phyloP scores from a whole-genome alignment of 2,329 filamentous ascomycete genomes.

The Exophiala sp. region DNA sequence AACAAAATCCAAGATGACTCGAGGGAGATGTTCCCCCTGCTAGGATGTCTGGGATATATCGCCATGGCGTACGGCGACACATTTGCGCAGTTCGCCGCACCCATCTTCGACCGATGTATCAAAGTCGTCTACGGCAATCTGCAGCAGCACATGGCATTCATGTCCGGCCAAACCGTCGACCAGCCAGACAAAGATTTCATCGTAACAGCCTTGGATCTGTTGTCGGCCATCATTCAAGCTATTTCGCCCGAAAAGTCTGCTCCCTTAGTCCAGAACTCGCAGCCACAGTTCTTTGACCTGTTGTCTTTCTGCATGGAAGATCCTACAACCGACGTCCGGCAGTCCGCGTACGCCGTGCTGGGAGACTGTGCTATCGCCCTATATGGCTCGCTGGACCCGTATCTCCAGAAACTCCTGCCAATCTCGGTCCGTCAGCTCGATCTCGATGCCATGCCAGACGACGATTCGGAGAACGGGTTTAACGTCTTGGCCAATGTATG shows the following conservation, averaged over 20 bases:
- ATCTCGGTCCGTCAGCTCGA: slow-evolving; percentile 86
- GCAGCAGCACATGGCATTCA: slow-evolving; percentile 70
- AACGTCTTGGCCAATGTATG: slow-evolving; percentile 97
- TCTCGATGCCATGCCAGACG: slow-evolving; percentile 69
- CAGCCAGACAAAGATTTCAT: slow-evolving; percentile 94
- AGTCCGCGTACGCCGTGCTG: slow-evolving; percentile 91
- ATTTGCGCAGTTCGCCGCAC: slow-evolving; percentile 80
- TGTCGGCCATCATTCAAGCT: slow-evolving; percentile 91
- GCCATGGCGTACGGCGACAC: slow-evolving; percentile 76
- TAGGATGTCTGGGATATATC: slow-evolving; percentile 96
- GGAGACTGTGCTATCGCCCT: slow-evolving; percentile 94
- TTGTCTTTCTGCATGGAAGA: slow-evolving; percentile 91
- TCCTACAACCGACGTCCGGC: slow-evolving; percentile 82
- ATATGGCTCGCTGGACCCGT: slow-evolving; percentile 73
- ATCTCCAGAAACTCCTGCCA: slow-evolving; percentile 67
- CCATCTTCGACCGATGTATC: slow-evolving; percentile 84
- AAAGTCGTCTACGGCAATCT: slow-evolving; percentile 90
- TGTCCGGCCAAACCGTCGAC: slow-evolving; percentile 66
- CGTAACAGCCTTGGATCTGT: slow-evolving; percentile 86
- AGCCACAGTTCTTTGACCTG: slow-evolving; percentile 85
- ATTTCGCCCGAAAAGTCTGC: slow-evolving; percentile 69
- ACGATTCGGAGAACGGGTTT: slow-evolving; percentile 79
- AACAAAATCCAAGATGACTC: slow-evolving; percentile 83
- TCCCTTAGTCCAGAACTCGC: slow-evolving; percentile 70
- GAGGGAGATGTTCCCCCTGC: slow-evolving; percentile 84